These are phyloP conservation scores for Acacia confusa DNA, from an alignment of 306 rosid genomes.

Conservation along the genomic window DNA sequence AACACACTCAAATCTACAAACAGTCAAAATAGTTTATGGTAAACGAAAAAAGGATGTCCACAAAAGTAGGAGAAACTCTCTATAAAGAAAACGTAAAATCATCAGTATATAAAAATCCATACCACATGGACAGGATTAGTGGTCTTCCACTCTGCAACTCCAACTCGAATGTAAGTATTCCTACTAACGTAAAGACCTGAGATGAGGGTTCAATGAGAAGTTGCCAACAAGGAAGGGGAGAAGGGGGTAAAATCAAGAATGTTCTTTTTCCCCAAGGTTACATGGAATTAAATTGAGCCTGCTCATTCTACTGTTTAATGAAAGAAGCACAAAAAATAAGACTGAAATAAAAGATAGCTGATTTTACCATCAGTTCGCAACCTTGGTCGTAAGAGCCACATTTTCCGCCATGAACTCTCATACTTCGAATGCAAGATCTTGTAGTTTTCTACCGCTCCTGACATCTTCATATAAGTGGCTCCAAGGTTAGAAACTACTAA, in stretches of 20 bases:
- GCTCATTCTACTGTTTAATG: neutral
- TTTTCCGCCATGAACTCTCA: slow-evolving; percentile 87
- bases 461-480: slow-evolving; percentile 50
- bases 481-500: slow-evolving; percentile 32
- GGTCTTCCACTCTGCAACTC: slow-evolving; percentile 91
- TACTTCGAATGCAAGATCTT: slow-evolving; percentile 74
- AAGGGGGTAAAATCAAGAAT: neutral
- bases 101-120: neutral
- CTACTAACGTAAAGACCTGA: slow-evolving; percentile 93
- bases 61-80: neutral
- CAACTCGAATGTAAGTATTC: slow-evolving; percentile 90
- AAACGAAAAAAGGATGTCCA: neutral
- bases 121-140: slow-evolving; percentile 92
- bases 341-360: slow-evolving; percentile 1
- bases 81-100: neutral
- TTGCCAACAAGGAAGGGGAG: neutral
- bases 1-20: slow-evolving; percentile 8
- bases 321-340: slow-evolving; percentile 14
- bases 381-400: slow-evolving; percentile 95
- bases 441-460: slow-evolving; percentile 75
- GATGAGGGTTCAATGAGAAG: slow-evolving; percentile 28
- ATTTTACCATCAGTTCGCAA: slow-evolving; percentile 83
- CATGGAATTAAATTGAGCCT: neutral
- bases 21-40: slow-evolving; percentile 15
- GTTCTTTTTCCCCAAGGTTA: neutral